Percentiles rank a stretch among this genome's conserved stretches.
phyloP scores from a whole-genome alignment of 805 yeast species.

The Pichia paraexigua region DNA sequence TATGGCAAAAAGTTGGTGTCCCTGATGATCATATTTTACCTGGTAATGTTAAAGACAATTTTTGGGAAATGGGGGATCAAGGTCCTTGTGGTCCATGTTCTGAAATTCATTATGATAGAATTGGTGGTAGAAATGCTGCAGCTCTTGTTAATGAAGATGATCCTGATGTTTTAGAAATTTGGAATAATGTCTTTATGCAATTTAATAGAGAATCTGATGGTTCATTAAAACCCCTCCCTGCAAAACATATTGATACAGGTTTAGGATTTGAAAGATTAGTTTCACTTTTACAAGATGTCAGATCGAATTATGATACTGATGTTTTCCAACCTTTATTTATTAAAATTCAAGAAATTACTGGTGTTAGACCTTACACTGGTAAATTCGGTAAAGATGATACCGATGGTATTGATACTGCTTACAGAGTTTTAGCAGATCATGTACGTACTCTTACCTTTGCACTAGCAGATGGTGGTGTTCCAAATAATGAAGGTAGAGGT shows the following conservation, averaged over 20 bases:
- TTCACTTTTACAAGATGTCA: constrained; percentile 82
- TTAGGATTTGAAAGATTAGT: constrained; percentile 98
- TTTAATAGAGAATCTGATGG: constrained; percentile 90
- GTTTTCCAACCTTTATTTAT: constrained; percentile 85
- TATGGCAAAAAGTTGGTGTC: constrained; percentile 85
- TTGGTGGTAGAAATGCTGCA: constrained; percentile 96
- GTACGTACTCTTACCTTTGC: constrained; percentile 96
- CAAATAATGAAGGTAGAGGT: constrained; percentile 98
- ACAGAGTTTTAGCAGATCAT: constrained; percentile 97
- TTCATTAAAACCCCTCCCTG: constrained; percentile 74
- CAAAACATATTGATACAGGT: constrained; percentile 96
- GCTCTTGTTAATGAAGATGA: constrained; percentile 90
- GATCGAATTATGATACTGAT: constrained; percentile 95
- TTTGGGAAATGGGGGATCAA: constrained; percentile 99
- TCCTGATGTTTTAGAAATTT: constrained; percentile 94
- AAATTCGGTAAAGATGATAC: constrained; percentile 86
- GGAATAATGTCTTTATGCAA: constrained; percentile 98
- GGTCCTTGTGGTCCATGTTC: constrained; percentile 99
- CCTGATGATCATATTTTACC: constrained; percentile 88
- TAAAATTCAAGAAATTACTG: constrained; percentile 85
- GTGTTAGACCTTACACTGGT: constrained; percentile 86
- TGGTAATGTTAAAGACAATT: constrained; percentile 85
- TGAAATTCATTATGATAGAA: constrained; percentile 95
- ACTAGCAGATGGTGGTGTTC: constrained; percentile 97
- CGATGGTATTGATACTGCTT: constrained; percentile 96